phyloP scores from a whole-genome alignment of 106 monocot species.

The Dactylorhiza incarnata region DNA sequence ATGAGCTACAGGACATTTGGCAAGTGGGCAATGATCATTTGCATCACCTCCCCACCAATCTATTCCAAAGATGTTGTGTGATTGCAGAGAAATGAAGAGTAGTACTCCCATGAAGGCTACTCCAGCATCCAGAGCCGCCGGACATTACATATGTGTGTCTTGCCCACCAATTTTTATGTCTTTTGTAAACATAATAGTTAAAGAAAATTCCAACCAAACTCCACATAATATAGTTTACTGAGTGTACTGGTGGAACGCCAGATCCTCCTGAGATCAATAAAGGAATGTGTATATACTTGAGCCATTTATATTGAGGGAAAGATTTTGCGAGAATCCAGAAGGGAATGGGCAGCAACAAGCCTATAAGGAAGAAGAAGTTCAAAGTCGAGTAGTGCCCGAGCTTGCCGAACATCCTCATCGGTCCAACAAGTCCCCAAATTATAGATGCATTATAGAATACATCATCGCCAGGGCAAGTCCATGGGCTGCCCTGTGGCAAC shows the following conservation, averaged over 20 bases:
- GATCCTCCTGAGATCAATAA: conserved; percentile 49
- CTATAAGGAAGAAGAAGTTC: conserved; percentile 67
- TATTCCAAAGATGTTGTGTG: conserved; percentile 16
- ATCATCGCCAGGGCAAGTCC: conserved; percentile 73
- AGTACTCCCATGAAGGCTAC: conserved; percentile 85
- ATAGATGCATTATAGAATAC: conserved; percentile 72
- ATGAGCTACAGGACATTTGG: conserved; percentile 45
- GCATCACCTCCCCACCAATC: conserved; percentile 51
- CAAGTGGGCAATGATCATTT: conserved; percentile 46
- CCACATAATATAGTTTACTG: conserved; percentile 73
- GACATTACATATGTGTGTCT: conserved; percentile 77
- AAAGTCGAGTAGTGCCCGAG: conserved; percentile 32
- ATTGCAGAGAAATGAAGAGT: conserved; percentile 48
- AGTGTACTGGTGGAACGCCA: conserved; percentile 48
- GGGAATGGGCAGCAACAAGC: conserved; percentile 52
- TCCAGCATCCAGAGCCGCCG: conserved; percentile 73
- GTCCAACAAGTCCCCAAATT: conserved; percentile 89
- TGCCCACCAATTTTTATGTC: conserved; percentile 69
- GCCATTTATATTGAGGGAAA: conserved; percentile 58
- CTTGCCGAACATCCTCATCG: conserved; percentile 54
- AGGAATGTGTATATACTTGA: conserved; percentile 59
- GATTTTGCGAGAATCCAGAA: conserved; percentile 43
- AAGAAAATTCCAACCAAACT: conserved; percentile 50
- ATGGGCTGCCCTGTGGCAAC: conserved; percentile 60
- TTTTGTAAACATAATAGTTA: conserved; percentile 52